A percentile compares a stretch with the other conserved stretches of the same genome.
These are phyloP conservation scores for Coemansia sp. DNA, from an alignment of 192 early-diverging fungal species.

Conservation along the genomic window DNA sequence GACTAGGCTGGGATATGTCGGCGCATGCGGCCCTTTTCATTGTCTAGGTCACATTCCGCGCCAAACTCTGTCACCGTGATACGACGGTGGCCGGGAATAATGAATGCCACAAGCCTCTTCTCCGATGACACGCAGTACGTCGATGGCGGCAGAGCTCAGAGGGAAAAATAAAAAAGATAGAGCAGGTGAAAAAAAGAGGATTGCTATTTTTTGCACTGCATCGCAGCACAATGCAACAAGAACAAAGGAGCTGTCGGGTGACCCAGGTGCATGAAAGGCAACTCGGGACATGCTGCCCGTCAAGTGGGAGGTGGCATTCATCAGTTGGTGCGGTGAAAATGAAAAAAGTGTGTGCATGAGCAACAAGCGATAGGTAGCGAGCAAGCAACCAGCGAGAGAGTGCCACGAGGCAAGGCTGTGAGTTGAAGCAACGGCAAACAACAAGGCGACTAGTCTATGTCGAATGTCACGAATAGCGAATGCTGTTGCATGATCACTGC, in stretches of 20 bases:
- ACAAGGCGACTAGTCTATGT: not conserved
- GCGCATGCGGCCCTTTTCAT: not conserved
- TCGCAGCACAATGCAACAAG: not conserved
- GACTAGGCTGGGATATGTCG: not conserved
- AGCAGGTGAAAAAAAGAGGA: not conserved
- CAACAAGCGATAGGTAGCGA: not conserved
- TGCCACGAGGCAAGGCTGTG: not conserved
- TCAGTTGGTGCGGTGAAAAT: not conserved
- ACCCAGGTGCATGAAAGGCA: constrained; percentile 2
- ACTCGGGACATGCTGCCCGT: not conserved
- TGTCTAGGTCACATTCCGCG: not conserved
- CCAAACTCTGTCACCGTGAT: not conserved
- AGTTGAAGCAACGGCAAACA: not conserved
- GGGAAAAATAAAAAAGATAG: not conserved
- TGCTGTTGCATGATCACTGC: not conserved
- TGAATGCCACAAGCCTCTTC: constrained; percentile 6
- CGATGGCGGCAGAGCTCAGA: not conserved
- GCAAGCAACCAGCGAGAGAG: not conserved
- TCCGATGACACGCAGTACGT: constrained; percentile 1
- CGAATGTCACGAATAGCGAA: not conserved
- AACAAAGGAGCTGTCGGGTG: constrained; percentile 1
- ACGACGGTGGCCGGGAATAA: not conserved
- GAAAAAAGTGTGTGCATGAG: not conserved
- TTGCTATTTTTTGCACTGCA: not conserved
- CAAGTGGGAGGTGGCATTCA: not conserved